Base-by-base conservation (phyloP, 257 asterid genomes). In the Solanum virginianum region DNA sequence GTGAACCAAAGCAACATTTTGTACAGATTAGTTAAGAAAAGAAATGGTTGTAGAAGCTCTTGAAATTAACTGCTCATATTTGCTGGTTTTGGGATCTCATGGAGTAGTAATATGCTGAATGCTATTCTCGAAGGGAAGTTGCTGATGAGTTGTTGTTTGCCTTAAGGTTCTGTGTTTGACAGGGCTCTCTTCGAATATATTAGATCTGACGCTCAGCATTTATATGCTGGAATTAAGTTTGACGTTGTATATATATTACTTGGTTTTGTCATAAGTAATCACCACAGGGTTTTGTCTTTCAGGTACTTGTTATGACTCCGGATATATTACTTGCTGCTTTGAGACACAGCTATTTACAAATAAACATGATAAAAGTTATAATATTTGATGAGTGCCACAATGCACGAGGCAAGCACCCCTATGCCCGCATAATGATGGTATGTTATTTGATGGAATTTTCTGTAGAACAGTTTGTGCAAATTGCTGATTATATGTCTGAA, bases 271-370 rank as follows among this genome's bases (percentile, higher is more conserved):
- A 24, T 51, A 16, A 53, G 65, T 77, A 26, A 51, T 26, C 5
- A 77, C 62, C 83, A 15, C 43, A 82, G 6, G 55, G 56, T 68
- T 85, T 83, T 80, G 11, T 90, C 86, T 71, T 88, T 77, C 89
- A 96, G 99, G 99, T 96, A 90, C 96, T 96, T 88, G 97, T 96
- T n/a, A 93, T 96, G 99, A 94, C 99, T 13, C 98, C 98, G 3
- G 92, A 86, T 8, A 92, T 96, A 84, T 84, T 96, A 90, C 96
- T 94, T 56, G 85, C 86, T 87, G 98, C 98, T 59, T 89, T 94
- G 94, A 91, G 97, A 92, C 95, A 88, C 81, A 86, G 89, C 54
- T 92, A 85, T 87, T 9, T 96, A 85, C 90, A 87, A 32, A 88
- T 96, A 54, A 91, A 89, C 56, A 88, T 88, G 86, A 92, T 96